Evolutionary conservation across 805 yeast genomes (phyloP).

Genomic region (Saturnispora halmiae): DNA sequence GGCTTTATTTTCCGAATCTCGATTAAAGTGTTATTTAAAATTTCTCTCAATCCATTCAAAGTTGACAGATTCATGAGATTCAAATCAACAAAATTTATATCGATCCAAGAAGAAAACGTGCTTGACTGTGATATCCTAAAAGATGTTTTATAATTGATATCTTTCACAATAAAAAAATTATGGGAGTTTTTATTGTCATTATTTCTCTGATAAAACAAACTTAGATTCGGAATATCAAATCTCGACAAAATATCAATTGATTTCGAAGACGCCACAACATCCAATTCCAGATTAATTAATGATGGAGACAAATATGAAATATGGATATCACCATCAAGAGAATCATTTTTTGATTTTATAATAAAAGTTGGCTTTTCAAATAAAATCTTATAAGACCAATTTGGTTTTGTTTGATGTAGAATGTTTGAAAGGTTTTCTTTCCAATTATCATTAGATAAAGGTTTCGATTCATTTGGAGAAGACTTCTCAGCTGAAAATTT

Average conservation of each 20-base stretch:
- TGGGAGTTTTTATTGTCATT: slow-evolving; percentile 5
- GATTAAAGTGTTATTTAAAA: slow-evolving; percentile 3
- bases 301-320: slow-evolving; percentile 20
- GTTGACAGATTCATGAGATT: slow-evolving; percentile 24
- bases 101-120: slow-evolving; percentile 13
- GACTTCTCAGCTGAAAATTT: neutral
- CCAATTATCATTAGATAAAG: too few species aligned
- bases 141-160: slow-evolving; percentile 18
- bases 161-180: slow-evolving; percentile 10
- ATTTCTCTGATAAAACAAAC: slow-evolving; percentile 17
- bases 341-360: slow-evolving; percentile 16
- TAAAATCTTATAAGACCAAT: slow-evolving; percentile 18
- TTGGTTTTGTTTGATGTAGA: slow-evolving; percentile 15
- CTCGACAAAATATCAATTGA: slow-evolving; percentile 12
- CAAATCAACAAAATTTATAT: slow-evolving; percentile 18
- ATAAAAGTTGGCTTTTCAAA: slow-evolving; percentile 25
- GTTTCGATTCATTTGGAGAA: neutral
- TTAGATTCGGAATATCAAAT: slow-evolving; percentile 18
- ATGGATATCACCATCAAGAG: slow-evolving; percentile 12
- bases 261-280: slow-evolving; percentile 7
- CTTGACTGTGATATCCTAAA: slow-evolving; percentile 18
- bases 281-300: slow-evolving; percentile 17
- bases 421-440: neutral
- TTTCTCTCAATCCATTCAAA: slow-evolving; percentile 22
- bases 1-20: neutral